Evolutionary conservation across 441 rosid genomes (phyloP), one percentile per base, ranked within the genome.

Genomic region (Gossypium schwendimanii): DNA sequence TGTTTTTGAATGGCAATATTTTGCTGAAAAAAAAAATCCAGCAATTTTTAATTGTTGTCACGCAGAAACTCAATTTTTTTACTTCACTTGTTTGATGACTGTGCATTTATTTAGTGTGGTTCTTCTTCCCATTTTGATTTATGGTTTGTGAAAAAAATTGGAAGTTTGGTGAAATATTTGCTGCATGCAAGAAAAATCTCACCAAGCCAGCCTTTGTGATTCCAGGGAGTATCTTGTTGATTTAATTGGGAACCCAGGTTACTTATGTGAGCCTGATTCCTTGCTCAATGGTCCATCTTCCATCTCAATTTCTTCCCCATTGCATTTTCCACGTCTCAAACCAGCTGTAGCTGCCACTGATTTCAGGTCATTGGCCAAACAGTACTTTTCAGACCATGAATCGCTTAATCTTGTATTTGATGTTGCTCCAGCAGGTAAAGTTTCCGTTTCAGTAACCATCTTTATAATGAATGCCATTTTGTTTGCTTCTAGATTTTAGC

Each of bases 151-250:
- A 61, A 45, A 72, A 14, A 72, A 47, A 59, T 3, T 72, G 10
- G 2, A 5, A 50, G 44, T 26, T 33, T 1, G 18, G 66, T 70
- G 54, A 26, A 39, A 24, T 10, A 17, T 60, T 41, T 65, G 47
- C 53, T 59, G 71, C 70, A 44, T 68, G 18, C 9, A 6, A 36
- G 36, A 28, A 70, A 67, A 58, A 52, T 74, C 55, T 81, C 24
- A 74, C 65, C 72, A 66, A 74, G 54, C 71, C 12, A 60, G 57
- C 58, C 63, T 75, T 7, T 78, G 36, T 78, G n/a, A 59, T 90
- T 82, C 77, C 97, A 91, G 98, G 93, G 99, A 96, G 80, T 90
- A 83, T 85, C 81, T 91, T 76, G 88, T 96, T 82, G 99, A 96
- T 82, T 91, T 96, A 83, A 82, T 89, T 66, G 94, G 89, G 79